Conservation (phyloP, 2,329 filamentous ascomycete species). For the Cadophora gregata region DNA sequence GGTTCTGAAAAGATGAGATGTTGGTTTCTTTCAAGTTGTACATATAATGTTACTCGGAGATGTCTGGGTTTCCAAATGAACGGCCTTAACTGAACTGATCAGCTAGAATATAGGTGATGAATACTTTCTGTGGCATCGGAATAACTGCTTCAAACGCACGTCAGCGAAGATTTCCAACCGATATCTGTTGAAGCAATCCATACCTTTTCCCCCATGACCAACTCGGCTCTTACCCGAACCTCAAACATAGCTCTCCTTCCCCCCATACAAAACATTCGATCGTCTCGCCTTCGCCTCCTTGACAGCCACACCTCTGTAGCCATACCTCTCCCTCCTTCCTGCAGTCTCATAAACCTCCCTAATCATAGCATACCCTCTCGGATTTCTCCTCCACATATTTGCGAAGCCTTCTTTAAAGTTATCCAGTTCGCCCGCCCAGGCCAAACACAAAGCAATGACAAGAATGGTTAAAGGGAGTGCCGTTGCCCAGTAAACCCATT, state of each 20-base stretch:
- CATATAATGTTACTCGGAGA: slow-evolving; percentile 15
- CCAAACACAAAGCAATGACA: slow-evolving; percentile 34
- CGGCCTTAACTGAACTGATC: not conserved
- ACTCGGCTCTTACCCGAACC: not conserved
- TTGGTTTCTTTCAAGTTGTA: slow-evolving; percentile 17
- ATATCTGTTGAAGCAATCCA: not conserved
- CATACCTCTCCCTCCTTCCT: slow-evolving; percentile 17
- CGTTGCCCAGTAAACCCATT: slow-evolving; percentile 45
- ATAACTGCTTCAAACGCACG: not conserved
- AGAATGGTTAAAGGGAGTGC: slow-evolving; percentile 42
- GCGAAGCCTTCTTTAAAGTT: slow-evolving; percentile 23
- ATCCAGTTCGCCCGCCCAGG: slow-evolving; percentile 35
- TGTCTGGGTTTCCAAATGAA: not conserved
- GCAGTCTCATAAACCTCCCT: not conserved
- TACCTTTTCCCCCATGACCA: not conserved
- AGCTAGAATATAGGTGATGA: not conserved
- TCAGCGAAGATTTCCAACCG: not conserved
- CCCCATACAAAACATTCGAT: slow-evolving; percentile 14
- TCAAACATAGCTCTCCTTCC: slow-evolving; percentile 5
- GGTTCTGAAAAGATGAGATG: not conserved
- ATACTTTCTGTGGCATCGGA: not conserved
- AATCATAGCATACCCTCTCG: not conserved
- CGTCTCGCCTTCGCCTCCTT: not conserved
- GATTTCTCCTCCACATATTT: slow-evolving; percentile 20
- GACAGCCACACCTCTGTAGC: not conserved